Evolutionary conservation across 805 yeast genomes (phyloP), one percentile per base, ranked within the genome.

Genomic region (Wickerhamiella nectarea): DNA sequence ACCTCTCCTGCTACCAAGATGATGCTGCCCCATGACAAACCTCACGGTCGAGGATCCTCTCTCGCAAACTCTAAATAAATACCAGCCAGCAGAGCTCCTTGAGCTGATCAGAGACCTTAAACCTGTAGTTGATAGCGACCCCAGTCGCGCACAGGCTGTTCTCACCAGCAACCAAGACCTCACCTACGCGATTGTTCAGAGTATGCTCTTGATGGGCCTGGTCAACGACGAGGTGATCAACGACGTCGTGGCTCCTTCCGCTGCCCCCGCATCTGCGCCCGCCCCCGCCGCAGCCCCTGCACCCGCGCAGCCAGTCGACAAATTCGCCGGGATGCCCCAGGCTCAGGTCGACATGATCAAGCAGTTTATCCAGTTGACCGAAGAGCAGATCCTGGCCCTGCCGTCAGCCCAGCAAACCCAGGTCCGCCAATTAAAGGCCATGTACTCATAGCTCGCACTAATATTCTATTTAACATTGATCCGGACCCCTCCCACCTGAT

Each of bases 121-220:
- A 50, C 61, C 63, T 20, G 74, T 81, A 75, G 62, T 79, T 2
- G 59, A 61, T 3, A 69, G 68, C 36, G 70, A 79, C 48, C 82
- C 84, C 0, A 67, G 67, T 7, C 65, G 76, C 46, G 79, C 79
- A 65, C 72, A 69, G 43, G 70, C 70, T 28, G 62, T 85, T 33
- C 65, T 85, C 19, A 69, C 69, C 20, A 75, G 74, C 48, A 75
- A 77, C 52, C 89, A 91, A 0, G 94, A 83, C 54, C 64, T 86
- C 42, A 64, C 80, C 1, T 83, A 77, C 56, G 85, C 91, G 0
- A 62, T 85, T 25, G 82, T 85, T 1, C 94, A 86, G 56, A 68
- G 78, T 1, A 61, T 82, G 44, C 58, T 77, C 48, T 59, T 58
- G 47, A 61, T 62, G 54, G 67, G 62, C 20, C 55, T 57, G 33